These are phyloP conservation scores for Aschersonia sp. DNA, from an alignment of 2,329 filamentous ascomycete species.

Conservation along the genomic window DNA sequence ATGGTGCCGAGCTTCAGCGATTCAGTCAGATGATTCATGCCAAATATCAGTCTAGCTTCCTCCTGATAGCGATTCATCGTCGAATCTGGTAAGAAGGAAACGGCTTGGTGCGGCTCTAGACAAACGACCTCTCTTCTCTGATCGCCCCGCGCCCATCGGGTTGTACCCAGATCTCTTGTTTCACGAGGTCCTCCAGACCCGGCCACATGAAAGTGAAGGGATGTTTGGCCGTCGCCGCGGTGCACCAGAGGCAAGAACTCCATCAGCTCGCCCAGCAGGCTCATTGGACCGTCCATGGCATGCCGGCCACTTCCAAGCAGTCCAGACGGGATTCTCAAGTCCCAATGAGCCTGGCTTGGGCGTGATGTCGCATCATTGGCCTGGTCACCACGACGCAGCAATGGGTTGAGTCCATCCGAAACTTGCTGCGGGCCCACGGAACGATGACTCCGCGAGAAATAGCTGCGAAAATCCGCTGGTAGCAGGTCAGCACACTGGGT, in stretches of 20 bases:
- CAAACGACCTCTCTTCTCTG: constrained; percentile 30
- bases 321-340: constrained; percentile 31
- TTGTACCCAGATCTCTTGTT: constrained; percentile 31
- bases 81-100: constrained; percentile 56
- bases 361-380: constrained; percentile 33
- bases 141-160: constrained; percentile 30
- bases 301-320: constrained; percentile 26
- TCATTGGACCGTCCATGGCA: constrained; percentile 34
- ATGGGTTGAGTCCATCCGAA: constrained; percentile 69
- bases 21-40: constrained; percentile 45
- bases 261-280: constrained; percentile 41
- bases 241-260: constrained; percentile 34
- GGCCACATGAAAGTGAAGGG: constrained; percentile 46
- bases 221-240: constrained; percentile 31
- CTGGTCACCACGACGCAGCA: constrained; percentile 52
- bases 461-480: constrained; percentile 30
- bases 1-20: constrained; percentile 54
- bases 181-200: constrained; percentile 31
- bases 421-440: constrained; percentile 37
- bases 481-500: background rate
- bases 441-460: constrained; percentile 37
- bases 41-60: constrained; percentile 79
- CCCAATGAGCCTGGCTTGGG: constrained; percentile 33
- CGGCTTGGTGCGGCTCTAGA: constrained; percentile 57
- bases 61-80: constrained; percentile 77